These are phyloP conservation scores for Arachnomyces sp. DNA, from an alignment of 2,329 filamentous ascomycete genomes.

Conservation along the genomic window DNA sequence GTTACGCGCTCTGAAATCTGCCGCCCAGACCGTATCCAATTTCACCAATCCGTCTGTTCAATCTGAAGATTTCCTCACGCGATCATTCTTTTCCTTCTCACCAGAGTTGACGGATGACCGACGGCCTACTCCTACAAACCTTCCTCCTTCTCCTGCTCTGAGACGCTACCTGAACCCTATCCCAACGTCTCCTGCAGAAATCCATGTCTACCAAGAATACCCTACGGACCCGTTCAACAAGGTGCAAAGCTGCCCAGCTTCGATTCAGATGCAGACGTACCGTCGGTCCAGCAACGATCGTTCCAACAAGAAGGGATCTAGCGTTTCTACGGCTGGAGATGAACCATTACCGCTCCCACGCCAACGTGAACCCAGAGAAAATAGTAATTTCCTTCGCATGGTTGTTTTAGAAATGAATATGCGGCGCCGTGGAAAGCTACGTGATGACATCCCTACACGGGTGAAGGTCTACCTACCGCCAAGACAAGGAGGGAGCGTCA, in stretches of 20 bases:
- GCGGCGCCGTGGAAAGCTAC: conserved; percentile 54
- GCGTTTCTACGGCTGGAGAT: conserved; percentile 24
- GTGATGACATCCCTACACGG: conserved; percentile 45
- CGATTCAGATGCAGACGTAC: conserved; percentile 58
- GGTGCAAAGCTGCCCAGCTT: conserved; percentile 37
- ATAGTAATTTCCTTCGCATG: conserved; percentile 55
- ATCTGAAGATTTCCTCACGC: conserved; percentile 52
- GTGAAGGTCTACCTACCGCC: conserved; percentile 56
- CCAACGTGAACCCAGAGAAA: conserved; percentile 56
- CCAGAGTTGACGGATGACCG: conserved; percentile 53
- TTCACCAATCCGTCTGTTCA: conserved; percentile 46
- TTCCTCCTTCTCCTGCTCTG: conserved; percentile 48
- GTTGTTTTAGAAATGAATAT: conserved; percentile 62
- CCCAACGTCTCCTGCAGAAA: conserved; percentile 37
- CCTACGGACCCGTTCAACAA: conserved; percentile 25
- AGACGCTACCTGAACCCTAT: conserved; percentile 54
- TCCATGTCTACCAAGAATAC: conserved; percentile 36
- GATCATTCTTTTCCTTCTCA: conserved; percentile 48
- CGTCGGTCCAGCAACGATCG: conserved; percentile 27
- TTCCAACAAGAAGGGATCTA: conserved; percentile 35
- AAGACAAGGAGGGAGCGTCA: conserved; percentile 28
- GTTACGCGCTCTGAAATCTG: conserved; percentile 52
- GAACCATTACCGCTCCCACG: conserved; percentile 39
- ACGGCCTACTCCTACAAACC: conserved; percentile 46
- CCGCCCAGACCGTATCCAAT: conserved; percentile 53